A percentile compares a stretch with the other conserved stretches of the same genome.
These are phyloP conservation scores for Peronospora tabacina DNA, from an alignment of 352 stramenopile genomes.

Conservation along the genomic window DNA sequence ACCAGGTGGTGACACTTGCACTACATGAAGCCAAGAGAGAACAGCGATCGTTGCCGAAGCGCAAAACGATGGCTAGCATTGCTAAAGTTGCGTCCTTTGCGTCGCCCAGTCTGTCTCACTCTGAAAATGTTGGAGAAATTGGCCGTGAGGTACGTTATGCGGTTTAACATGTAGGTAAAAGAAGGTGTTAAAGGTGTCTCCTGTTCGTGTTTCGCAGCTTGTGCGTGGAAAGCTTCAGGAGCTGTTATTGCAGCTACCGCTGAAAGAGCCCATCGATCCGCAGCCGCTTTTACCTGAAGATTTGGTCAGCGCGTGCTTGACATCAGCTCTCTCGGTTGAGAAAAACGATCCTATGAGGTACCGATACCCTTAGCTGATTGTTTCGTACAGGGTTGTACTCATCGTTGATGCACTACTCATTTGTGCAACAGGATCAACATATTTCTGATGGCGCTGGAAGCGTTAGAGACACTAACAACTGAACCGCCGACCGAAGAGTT, in stretches of 20 bases:
- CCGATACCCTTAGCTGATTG: background rate
- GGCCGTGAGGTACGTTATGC: constrained; percentile 45
- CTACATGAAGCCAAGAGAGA: constrained; percentile 49
- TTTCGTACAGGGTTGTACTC: background rate
- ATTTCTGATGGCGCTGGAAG: constrained; percentile 64
- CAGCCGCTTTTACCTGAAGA: constrained; percentile 39
- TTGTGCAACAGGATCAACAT: constrained; percentile 39
- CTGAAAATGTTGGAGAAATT: constrained; percentile 42
- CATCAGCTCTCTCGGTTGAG: constrained; percentile 31
- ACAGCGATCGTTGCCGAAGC: constrained; percentile 40
- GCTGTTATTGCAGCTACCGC: constrained; percentile 47
- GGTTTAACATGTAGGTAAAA: background rate
- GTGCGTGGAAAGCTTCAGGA: constrained; percentile 50
- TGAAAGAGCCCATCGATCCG: constrained; percentile 31
- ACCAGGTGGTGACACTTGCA: constrained; percentile 46
- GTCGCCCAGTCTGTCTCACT: constrained; percentile 28
- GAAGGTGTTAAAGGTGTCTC: constrained; percentile 2
- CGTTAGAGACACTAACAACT: constrained; percentile 44
- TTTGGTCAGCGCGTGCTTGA: constrained; percentile 43
- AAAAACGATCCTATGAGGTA: constrained; percentile 55
- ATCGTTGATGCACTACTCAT: constrained; percentile 1
- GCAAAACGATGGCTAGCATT: constrained; percentile 75
- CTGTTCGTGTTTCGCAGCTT: constrained; percentile 30
- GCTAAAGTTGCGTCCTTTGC: constrained; percentile 72
- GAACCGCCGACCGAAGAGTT: constrained; percentile 34